A percentile compares a stretch with the other conserved stretches of the same genome.
phyloP scores from a whole-genome alignment of 2,329 filamentous ascomycete species.

The Colletotrichum echinochloae region DNA sequence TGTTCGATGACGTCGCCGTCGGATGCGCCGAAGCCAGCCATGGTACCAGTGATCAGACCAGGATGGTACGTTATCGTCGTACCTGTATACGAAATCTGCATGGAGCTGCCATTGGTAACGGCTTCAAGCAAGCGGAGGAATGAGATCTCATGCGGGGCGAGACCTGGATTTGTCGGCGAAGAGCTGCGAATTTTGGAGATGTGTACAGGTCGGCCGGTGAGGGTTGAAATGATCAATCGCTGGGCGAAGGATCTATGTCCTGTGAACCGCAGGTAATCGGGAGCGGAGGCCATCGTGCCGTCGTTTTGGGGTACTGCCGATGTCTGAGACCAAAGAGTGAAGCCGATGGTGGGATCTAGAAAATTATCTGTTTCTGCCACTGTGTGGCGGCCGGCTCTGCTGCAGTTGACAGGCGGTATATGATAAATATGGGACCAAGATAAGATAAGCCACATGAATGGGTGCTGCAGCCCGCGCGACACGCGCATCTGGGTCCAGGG shows the following conservation, averaged over 20 bases:
- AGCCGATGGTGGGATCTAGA: slow-evolving; percentile 37
- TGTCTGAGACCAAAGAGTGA: slow-evolving; percentile 4
- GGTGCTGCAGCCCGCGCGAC: slow-evolving; percentile 11
- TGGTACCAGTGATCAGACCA: slow-evolving; percentile 88
- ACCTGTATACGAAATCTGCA: slow-evolving; percentile 97
- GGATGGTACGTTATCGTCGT: slow-evolving; percentile 93
- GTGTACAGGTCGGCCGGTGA: slow-evolving; percentile 89
- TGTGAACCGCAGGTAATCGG: slow-evolving; percentile 79
- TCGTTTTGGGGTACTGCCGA: slow-evolving; percentile 26
- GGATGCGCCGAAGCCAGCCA: slow-evolving; percentile 78
- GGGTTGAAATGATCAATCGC: slow-evolving; percentile 88
- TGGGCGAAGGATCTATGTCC: slow-evolving; percentile 85
- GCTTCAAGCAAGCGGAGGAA: slow-evolving; percentile 94
- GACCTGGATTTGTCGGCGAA: slow-evolving; percentile 87
- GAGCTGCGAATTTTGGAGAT: slow-evolving; percentile 93
- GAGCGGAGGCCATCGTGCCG: slow-evolving; percentile 56
- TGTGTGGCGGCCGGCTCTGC: slow-evolving; percentile 24
- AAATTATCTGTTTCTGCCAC: slow-evolving; percentile 55
- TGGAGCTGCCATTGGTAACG: slow-evolving; percentile 92
- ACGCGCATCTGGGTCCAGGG: slow-evolving; percentile 27
- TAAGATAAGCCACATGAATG: slow-evolving; percentile 36
- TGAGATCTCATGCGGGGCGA: slow-evolving; percentile 92
- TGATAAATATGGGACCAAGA: not conserved
- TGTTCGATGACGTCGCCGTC: slow-evolving; percentile 83
- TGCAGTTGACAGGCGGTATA: slow-evolving; percentile 49